A percentile compares a stretch with the other conserved stretches of the same genome.
Evolutionary conservation across 371 early-diverging fungal species (phyloP).

Genomic region (Actinomucor elegans): DNA sequence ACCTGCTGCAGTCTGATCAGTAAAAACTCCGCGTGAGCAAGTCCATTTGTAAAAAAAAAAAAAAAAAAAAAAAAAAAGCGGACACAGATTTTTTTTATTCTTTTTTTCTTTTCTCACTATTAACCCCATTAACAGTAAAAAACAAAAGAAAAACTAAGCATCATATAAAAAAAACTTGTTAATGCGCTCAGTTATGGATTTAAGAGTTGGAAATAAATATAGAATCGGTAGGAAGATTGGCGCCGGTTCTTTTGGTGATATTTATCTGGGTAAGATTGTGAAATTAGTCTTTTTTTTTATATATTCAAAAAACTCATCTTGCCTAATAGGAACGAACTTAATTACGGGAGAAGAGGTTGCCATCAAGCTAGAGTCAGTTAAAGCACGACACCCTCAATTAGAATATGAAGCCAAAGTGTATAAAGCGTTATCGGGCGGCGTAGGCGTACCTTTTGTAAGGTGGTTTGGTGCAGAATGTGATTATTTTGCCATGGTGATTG

Average conservation of each 20-base stretch:
- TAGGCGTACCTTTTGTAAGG: slow-evolving; percentile 95
- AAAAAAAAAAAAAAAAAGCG: too few species aligned
- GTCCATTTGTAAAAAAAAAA: too few species aligned
- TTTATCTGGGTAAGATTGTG: slow-evolving; percentile 85
- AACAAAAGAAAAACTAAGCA: background rate
- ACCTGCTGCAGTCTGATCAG: too few species aligned
- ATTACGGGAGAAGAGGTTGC: slow-evolving; percentile 96
- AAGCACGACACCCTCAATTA: slow-evolving; percentile 94
- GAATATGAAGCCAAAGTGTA: slow-evolving; percentile 98
- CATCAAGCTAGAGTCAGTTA: slow-evolving; percentile 92
- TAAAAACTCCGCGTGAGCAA: too few species aligned
- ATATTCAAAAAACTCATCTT: background rate
- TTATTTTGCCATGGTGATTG: slow-evolving; percentile 98
- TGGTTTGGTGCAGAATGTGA: slow-evolving; percentile 93
- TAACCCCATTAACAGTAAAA: too few species aligned
- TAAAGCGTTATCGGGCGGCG: slow-evolving; percentile 91
- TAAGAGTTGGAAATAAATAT: slow-evolving; percentile 91
- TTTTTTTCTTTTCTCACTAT: too few species aligned
- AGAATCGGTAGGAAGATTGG: slow-evolving; percentile 97
- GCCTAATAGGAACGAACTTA: slow-evolving; percentile 77
- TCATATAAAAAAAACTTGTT: background rate
- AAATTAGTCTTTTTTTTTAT: background rate
- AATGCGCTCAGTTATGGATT: slow-evolving; percentile 36
- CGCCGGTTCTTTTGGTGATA: slow-evolving; percentile 99
- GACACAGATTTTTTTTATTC: too few species aligned